Evolutionary conservation across 192 early-diverging fungal genomes (phyloP), one percentile per base, ranked within the genome.

Genomic region (Dispira parvispora): DNA sequence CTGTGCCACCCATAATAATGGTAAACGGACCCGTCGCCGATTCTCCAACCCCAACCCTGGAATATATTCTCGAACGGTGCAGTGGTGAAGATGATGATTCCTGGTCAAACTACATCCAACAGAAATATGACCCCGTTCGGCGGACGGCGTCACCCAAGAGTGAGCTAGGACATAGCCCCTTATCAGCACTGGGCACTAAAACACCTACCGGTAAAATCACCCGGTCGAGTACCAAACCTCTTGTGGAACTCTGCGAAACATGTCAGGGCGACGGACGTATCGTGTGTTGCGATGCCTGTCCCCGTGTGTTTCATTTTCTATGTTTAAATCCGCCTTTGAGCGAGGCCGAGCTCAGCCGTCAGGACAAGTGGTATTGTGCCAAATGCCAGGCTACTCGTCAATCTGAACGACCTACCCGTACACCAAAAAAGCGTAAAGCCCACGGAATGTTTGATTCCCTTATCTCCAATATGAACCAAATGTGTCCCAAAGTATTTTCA

Each of bases 231-330:
- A 13, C 2, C 8, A 14, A 25, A 12, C 53, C 25, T 13, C 3
- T 25, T 26, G 20, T 18, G 21, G 53, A 60, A 43, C 10, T 43
- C 9, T 60, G 57, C 57, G 57, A 60, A 43, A 43, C 43, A 27
- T 60, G 57, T 21, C 3, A 16, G 10, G 57, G 38, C 14, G 57
- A 60, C 2, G 57, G 57, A 10, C 57, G 57, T 27, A 43, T 60
- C 38, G 14, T 60, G 16, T 60, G 57, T 21, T 60, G 57, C 57
- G 57, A 60, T 43, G 57, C 57, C 32, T 60, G 57, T 43, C 57
- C 57, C 9, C 26, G 42, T 2, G 57, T 60, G 14, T 60, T 26
- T 13, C 57, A 60, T 21, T 60, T 60, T 9, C 42, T 60, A 12
- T 60, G 57, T 43, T 21, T 60, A 12, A 60, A 60, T 21, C 57